Conservation (phyloP, 2,329 filamentous ascomycete genomes). For the Gremmenia infestans region DNA sequence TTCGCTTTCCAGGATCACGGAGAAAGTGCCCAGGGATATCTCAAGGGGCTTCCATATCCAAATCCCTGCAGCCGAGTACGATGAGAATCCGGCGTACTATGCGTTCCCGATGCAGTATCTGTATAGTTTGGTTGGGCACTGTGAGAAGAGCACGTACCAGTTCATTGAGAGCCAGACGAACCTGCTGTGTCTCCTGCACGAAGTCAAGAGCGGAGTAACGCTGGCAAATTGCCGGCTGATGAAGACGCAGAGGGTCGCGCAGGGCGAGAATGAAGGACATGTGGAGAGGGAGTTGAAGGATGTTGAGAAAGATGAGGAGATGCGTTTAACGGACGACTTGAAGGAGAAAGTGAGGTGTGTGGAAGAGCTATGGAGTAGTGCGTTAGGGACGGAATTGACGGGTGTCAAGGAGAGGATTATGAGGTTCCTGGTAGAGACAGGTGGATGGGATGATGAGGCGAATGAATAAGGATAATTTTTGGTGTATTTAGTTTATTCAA, state of each 20-base stretch:
- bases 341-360: slow-evolving; percentile 91
- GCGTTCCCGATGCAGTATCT: slow-evolving; percentile 85
- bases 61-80: slow-evolving; percentile 73
- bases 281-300: slow-evolving; percentile 43
- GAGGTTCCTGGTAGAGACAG: slow-evolving; percentile 66
- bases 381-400: slow-evolving; percentile 72
- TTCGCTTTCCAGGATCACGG: slow-evolving; percentile 68
- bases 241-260: slow-evolving; percentile 53
- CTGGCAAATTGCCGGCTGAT: slow-evolving; percentile 62
- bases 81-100: slow-evolving; percentile 80
- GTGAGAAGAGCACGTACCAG: slow-evolving; percentile 90
- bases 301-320: slow-evolving; percentile 63
- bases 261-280: slow-evolving; percentile 35
- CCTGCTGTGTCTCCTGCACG: slow-evolving; percentile 81
- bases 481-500: not conserved
- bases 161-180: slow-evolving; percentile 96
- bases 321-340: slow-evolving; percentile 71
- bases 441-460: slow-evolving; percentile 67
- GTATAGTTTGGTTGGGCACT: slow-evolving; percentile 76
- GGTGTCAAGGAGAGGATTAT: slow-evolving; percentile 70
- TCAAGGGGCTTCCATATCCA: slow-evolving; percentile 61
- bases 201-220: slow-evolving; percentile 77
- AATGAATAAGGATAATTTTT: not conserved
- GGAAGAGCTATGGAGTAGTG: slow-evolving; percentile 85
- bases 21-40: slow-evolving; percentile 64